phyloP scores from a whole-genome alignment of 805 yeast genomes.

The Maudiozyma barnettii region DNA sequence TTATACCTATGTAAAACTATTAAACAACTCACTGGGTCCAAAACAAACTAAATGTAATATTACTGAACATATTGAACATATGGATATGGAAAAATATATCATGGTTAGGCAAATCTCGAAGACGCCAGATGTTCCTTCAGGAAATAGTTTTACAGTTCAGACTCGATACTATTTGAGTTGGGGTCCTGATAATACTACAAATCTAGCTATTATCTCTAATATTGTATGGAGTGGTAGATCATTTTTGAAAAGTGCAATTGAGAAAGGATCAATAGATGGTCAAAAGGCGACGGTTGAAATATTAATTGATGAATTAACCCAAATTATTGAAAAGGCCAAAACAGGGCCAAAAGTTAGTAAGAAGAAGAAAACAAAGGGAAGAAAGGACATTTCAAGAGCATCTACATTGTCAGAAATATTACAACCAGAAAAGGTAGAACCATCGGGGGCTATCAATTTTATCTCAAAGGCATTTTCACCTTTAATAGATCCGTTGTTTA shows the following conservation, averaged over 20 bases:
- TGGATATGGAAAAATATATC: conserved; percentile 36
- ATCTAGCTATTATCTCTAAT: conserved; percentile 43
- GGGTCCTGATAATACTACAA: conserved; percentile 46
- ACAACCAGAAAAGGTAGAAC: conserved; percentile 3
- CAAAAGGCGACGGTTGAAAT: conserved; percentile 49
- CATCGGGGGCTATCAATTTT: neutral
- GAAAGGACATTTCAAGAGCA: neutral
- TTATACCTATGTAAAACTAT: conserved; percentile 49
- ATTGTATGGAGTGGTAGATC: conserved; percentile 68
- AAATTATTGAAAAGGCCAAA: conserved; percentile 21
- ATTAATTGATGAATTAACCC: conserved; percentile 35
- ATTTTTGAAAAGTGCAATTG: conserved; percentile 69
- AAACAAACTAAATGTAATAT: conserved; percentile 59
- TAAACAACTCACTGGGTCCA: conserved; percentile 59
- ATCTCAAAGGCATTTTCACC: neutral
- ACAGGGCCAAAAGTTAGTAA: conserved; percentile 5
- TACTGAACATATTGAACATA: conserved; percentile 43
- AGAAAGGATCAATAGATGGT: conserved; percentile 66
- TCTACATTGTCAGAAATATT: neutral
- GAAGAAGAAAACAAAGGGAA: conserved; percentile 1
- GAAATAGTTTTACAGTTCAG: conserved; percentile 53
- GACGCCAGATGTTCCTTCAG: conserved; percentile 72
- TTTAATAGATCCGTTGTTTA: conserved; percentile 1
- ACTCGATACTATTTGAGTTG: conserved; percentile 56
- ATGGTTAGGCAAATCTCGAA: conserved; percentile 43